Conservation (phyloP, 495 filamentous ascomycete genomes). For the Hypoxylon lenormandii region DNA sequence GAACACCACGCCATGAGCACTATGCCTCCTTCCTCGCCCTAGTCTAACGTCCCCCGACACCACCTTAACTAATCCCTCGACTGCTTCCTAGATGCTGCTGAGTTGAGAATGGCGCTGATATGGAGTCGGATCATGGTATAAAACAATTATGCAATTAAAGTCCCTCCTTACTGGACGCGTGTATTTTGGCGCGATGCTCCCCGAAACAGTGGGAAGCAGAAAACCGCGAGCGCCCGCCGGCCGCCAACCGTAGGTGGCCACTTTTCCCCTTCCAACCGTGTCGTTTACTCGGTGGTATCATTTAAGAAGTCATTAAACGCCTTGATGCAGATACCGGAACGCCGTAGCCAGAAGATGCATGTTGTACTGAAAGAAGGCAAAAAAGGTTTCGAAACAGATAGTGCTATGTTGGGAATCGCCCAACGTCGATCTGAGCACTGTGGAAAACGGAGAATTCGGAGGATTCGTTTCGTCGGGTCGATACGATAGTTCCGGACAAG, state of each 20-base stretch:
- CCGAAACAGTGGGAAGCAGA: slow-evolving; percentile 2
- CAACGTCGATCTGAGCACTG: slow-evolving; percentile 5
- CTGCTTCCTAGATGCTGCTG: slow-evolving; percentile 8
- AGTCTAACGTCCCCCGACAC: slow-evolving; percentile 7
- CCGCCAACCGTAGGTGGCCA: slow-evolving; percentile 7
- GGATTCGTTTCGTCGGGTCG: neutral
- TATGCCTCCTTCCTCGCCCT: slow-evolving; percentile 12
- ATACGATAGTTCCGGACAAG: neutral
- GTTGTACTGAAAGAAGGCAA: slow-evolving; percentile 21
- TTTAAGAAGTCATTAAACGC: slow-evolving; percentile 36
- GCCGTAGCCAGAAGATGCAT: slow-evolving; percentile 33
- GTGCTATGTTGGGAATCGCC: slow-evolving; percentile 6
- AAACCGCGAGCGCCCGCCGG: slow-evolving; percentile 8
- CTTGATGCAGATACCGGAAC: slow-evolving; percentile 45
- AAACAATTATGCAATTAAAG: slow-evolving; percentile 39
- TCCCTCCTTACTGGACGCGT: slow-evolving; percentile 9
- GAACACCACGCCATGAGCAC: slow-evolving; percentile 19
- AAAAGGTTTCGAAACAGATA: slow-evolving; percentile 4
- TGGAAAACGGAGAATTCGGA: neutral
- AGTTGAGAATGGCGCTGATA: slow-evolving; percentile 20
- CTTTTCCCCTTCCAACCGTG: slow-evolving; percentile 33
- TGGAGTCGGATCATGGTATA: slow-evolving; percentile 9
- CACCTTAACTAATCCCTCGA: neutral
- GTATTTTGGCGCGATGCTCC: slow-evolving; percentile 3
- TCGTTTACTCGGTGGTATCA: slow-evolving; percentile 50